Evolutionary conservation across 2,329 filamentous ascomycete species (phyloP), one percentile per base, ranked within the genome.

Genomic region (Pyrenochaeta sp.): DNA sequence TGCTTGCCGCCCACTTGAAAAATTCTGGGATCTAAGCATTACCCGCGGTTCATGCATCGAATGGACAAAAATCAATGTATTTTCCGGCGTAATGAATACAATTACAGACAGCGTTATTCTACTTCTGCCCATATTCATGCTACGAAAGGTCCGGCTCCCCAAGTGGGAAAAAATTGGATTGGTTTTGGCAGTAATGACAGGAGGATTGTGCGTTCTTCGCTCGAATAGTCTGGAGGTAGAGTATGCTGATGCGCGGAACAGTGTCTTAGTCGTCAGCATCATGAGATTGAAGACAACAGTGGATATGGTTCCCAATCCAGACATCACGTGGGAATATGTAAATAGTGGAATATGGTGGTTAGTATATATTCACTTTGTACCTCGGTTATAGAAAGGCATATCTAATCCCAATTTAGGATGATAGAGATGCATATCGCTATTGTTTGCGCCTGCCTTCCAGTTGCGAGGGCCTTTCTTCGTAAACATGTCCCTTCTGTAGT

Each of bases 111-210:
- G 4, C 42, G 30, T 35, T 45, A 45, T 45, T 45, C 42, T 45
- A 45, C 42, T 45, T 45, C 42, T 45, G 27, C 42, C 42, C 17
- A 35, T 45, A 45, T 45, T 45, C 42, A 35, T 35, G 42, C 42
- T 45, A 32, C 42, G 42, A 45, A 45, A 45, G 31, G 27, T 33
- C 27, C 42, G 27, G 42, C 31, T 45, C 27, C 42, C 42, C 17
- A 45, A 45, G 42, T 35, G 42, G 42, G 42, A 45, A 45, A 45
- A 45, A 29, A 45, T 45, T 45, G 42, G 42, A 29, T 45, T 45
- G 42, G 42, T 45, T 35, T 45, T 45, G 32, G 17, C 32, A 45
- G 2, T 45, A 17, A 45, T 45, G 42, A 45, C 42, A 45, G 42
- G 42, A 45, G 42, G 42, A 45, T 45, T 45, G 42, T 45, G 17